Conservation (phyloP, 371 early-diverging fungal species). For the Conidiobolus incongruus region DNA sequence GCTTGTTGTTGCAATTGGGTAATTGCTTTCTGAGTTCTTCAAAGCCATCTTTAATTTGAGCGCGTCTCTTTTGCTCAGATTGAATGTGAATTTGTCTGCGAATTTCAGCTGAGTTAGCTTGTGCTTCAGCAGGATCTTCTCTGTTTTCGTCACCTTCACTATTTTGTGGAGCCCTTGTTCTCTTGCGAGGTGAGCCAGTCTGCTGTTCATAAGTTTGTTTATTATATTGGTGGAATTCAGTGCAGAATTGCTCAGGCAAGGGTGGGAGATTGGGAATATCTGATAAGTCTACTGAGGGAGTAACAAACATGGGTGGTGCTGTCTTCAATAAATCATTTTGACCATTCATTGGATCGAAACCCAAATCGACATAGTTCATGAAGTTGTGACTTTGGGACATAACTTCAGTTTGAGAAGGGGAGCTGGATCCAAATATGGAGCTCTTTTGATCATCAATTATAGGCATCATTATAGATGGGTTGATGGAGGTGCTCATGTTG, state of each 20-base stretch:
- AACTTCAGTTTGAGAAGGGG: no score
- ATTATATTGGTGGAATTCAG: conserved; percentile 1
- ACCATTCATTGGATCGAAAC: no score
- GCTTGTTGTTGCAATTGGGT: conserved; percentile 8
- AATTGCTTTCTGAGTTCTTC: conserved; percentile 12
- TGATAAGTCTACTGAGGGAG: no score
- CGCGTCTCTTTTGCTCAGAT: conserved; percentile 23
- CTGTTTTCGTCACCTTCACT: background rate
- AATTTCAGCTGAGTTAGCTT: conserved; percentile 10
- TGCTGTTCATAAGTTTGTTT: background rate
- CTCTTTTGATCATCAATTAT: no score
- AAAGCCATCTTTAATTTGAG: conserved; percentile 23
- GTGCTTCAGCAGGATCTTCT: background rate
- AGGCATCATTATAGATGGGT: no score
- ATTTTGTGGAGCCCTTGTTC: background rate
- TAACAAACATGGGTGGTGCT: no score
- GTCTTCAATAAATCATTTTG: no score
- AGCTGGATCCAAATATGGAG: no score
- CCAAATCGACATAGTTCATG: no score
- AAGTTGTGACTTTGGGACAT: no score
- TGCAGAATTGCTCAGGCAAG: conserved; percentile 2
- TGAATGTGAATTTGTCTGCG: conserved; percentile 25
- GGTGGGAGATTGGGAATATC: conserved; percentile 1
- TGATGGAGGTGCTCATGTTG: no score
- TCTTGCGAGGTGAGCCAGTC: background rate